Evolutionary conservation across 2,329 filamentous ascomycete genomes (phyloP).

Genomic region (Fusarium keratoplasticum): DNA sequence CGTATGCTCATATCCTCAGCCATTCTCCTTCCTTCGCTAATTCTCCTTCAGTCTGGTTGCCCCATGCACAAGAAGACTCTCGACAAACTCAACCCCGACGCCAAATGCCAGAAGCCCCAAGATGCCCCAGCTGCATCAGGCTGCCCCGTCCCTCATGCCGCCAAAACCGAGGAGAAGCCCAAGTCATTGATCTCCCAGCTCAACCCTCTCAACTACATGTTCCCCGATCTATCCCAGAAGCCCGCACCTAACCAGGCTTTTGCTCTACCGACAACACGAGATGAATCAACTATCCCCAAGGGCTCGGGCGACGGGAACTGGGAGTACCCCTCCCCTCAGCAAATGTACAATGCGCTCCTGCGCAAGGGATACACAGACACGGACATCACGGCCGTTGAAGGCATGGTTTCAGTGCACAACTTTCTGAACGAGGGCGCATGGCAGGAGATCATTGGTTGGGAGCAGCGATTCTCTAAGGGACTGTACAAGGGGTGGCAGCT

Average conservation of each 20-base stretch:
- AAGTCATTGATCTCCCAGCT: slow-evolving; percentile 66
- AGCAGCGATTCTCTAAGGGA: slow-evolving; percentile 83
- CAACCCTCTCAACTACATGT: slow-evolving; percentile 94
- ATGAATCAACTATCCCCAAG: slow-evolving; percentile 91
- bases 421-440: slow-evolving; percentile 98
- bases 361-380: slow-evolving; percentile 97
- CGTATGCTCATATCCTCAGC: slow-evolving; percentile 38
- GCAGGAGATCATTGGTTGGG: slow-evolving; percentile 95
- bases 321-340: slow-evolving; percentile 98
- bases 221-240: slow-evolving; percentile 83
- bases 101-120: slow-evolving; percentile 40
- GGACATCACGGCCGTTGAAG: slow-evolving; percentile 90
- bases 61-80: slow-evolving; percentile 69
- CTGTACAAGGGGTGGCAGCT: slow-evolving; percentile 78
- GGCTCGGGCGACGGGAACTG: slow-evolving; percentile 83
- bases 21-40: slow-evolving; percentile 31
- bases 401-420: slow-evolving; percentile 98
- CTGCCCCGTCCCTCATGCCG: slow-evolving; percentile 59
- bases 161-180: slow-evolving; percentile 48
- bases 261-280: slow-evolving; percentile 81
- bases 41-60: slow-evolving; percentile 59
- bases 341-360: slow-evolving; percentile 99
- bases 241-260: slow-evolving; percentile 79
- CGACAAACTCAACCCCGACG: slow-evolving; percentile 57
- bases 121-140: slow-evolving; percentile 39